Percentiles rank a stretch among this genome's conserved stretches.
Conservation (phyloP, 768 basidiomycete genomes). For the Suillus ampliporus region DNA sequence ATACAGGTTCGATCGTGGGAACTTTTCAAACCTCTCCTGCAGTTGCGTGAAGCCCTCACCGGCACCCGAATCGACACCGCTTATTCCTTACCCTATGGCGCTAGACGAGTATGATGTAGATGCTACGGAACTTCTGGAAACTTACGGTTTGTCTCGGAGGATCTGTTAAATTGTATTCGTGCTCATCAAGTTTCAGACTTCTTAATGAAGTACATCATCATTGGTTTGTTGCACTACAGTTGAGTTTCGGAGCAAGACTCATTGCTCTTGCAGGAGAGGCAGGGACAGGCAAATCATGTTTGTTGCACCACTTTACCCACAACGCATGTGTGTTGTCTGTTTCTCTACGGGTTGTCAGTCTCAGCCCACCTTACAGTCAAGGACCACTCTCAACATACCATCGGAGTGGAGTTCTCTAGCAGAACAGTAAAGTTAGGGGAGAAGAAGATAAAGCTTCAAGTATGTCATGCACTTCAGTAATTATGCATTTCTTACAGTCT, state of each 20-base stretch:
- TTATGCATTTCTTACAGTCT: constrained; percentile 21
- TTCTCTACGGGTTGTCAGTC: constrained; percentile 14
- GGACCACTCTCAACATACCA: constrained; percentile 96
- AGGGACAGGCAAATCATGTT: constrained; percentile 96
- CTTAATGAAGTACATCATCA: constrained; percentile 97
- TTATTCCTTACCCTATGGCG: constrained; percentile 50
- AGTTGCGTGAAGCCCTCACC: background rate
- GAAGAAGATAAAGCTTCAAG: constrained; percentile 95
- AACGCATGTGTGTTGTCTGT: constrained; percentile 78
- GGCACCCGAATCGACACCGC: constrained; percentile 3
- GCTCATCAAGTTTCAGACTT: constrained; percentile 69
- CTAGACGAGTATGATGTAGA: constrained; percentile 74
- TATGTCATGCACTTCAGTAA: constrained; percentile 39
- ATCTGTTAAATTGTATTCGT: constrained; percentile 9
- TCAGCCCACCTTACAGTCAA: constrained; percentile 67
- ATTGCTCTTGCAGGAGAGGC: constrained; percentile 74
- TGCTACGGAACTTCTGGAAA: constrained; percentile 91
- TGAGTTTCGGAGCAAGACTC: constrained; percentile 16
- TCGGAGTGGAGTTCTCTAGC: constrained; percentile 98
- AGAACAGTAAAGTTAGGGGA: constrained; percentile 92
- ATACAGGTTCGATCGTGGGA: background rate
- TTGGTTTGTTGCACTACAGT: constrained; percentile 59
- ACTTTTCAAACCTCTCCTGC: background rate
- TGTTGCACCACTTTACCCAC: constrained; percentile 95
- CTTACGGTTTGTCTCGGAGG: constrained; percentile 69